Evolutionary conservation across 2,329 filamentous ascomycete species (phyloP).

Genomic region (Neoscytalidium dimidiatum): DNA sequence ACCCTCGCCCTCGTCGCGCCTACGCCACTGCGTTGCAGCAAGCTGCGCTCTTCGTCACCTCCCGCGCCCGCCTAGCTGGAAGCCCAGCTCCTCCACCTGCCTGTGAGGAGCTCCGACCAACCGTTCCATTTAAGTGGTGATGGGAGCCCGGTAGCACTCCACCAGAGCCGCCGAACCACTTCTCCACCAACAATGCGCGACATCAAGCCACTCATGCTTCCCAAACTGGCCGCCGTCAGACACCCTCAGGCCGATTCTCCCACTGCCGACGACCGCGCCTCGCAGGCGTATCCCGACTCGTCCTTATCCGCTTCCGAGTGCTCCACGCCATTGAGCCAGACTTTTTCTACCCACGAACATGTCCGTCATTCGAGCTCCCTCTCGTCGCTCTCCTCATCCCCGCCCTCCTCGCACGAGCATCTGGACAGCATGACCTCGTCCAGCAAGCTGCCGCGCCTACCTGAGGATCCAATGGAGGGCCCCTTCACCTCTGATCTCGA

Average conservation of each 20-base stretch:
- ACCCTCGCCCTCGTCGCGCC: constrained; percentile 35
- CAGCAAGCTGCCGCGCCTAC: constrained; percentile 76
- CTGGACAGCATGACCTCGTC: constrained; percentile 60
- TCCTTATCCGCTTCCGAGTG: constrained; percentile 57
- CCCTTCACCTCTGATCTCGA: constrained; percentile 43
- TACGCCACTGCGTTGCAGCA: constrained; percentile 31
- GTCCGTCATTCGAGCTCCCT: constrained; percentile 75
- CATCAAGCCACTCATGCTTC: constrained; percentile 41
- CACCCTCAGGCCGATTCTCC: constrained; percentile 32
- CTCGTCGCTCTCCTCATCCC: constrained; percentile 61
- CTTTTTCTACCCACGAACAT: constrained; percentile 65
- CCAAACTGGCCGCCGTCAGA: constrained; percentile 40
- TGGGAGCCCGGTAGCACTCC: constrained; percentile 35
- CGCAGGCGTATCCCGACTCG: constrained; percentile 32
- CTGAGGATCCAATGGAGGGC: constrained; percentile 78
- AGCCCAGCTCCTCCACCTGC: constrained; percentile 17
- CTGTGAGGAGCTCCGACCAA: constrained; percentile 4
- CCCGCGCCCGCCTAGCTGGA: constrained; percentile 22
- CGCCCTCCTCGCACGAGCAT: constrained; percentile 52
- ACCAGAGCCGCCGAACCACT: constrained; percentile 25
- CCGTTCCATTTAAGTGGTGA: constrained; percentile 35
- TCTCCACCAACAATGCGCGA: constrained; percentile 36
- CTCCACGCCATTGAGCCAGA: constrained; percentile 70
- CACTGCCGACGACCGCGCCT: constrained; percentile 34
- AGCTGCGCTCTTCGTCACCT: constrained; percentile 1